Evolutionary conservation across 2,329 filamentous ascomycete genomes (phyloP), one percentile per base, ranked within the genome.

Genomic region (Aschersonia sp.): DNA sequence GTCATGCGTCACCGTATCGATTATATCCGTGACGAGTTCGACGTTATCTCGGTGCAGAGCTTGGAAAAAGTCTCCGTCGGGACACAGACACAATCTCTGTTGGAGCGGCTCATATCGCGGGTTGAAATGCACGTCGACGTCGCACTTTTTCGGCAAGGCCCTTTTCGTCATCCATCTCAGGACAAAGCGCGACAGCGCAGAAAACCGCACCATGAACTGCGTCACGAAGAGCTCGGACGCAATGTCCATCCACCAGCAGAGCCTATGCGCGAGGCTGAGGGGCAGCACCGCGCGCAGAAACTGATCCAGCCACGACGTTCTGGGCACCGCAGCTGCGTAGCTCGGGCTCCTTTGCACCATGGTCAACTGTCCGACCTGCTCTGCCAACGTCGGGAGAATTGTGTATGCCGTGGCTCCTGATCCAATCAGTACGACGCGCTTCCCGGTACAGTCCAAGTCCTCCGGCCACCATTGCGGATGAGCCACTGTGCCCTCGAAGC

Each of bases 381-480:
- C 66, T 1, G 79, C 77, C 43, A 94, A 64, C 44, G 72, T 75
- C 0, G 87, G 87, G 4, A 94, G 61, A 1, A 94, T 70, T 0
- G 87, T 92, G 45, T 90, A 66, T 6, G 86, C 83, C 0, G 87
- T 94, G 2, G 87, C 87, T 6, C 87, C 87, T 12, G 77, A 83
- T 12, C 86, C 86, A 52, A 92, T 77, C 49, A 90, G 70, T 42
- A 86, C 73, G 29, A 90, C 69, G 43, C 76, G 76, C 63, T 88
- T 87, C 60, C 70, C 69, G 5, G 69, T 63, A 59, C 83, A 83
- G 56, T 85, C 75, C 40, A 85, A 65, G 44, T 79, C 71, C 48
- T 81, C 67, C 0, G 83, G 83, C 85, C 85, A 90, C 69, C 83
- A 87, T 56, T 87, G 83, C 0, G 83, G 83, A 52, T 87, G 83